Conservation (phyloP, 495 filamentous ascomycete genomes). For the Neurospora tetraspora region DNA sequence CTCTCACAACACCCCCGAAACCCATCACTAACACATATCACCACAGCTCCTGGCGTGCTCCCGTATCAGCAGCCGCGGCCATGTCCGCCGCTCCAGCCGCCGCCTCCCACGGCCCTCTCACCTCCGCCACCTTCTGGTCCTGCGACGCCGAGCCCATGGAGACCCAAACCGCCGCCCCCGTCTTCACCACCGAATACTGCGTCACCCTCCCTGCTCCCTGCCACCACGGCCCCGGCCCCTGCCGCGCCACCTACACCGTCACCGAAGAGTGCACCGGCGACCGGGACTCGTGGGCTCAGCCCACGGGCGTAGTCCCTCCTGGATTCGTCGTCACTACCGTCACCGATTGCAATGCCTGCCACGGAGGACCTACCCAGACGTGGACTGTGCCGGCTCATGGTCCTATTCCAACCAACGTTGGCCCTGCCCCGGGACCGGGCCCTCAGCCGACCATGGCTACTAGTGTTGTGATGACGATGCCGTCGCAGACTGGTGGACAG, state of each 20-base stretch:
- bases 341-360: not conserved
- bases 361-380: not conserved
- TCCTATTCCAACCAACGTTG: not conserved
- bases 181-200: constrained; percentile 34
- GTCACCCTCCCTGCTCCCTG: constrained; percentile 29
- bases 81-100: not conserved
- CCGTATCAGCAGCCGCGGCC: not conserved
- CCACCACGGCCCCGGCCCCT: constrained; percentile 24
- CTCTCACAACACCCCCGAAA: not conserved
- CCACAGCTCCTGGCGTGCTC: not conserved
- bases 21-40: not conserved
- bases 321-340: constrained; percentile 33
- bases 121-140: constrained; percentile 7
- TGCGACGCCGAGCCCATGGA: constrained; percentile 9
- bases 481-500: not conserved
- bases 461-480: not conserved
- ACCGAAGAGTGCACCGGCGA: constrained; percentile 29
- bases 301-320: constrained; percentile 16
- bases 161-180: constrained; percentile 6
- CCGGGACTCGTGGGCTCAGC: constrained; percentile 12
- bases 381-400: not conserved
- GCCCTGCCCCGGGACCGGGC: not conserved
- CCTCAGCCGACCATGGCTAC: not conserved
- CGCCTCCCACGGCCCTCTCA: not conserved
- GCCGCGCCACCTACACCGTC: constrained; percentile 36